Percentiles rank a stretch among this genome's conserved stretches.
Evolutionary conservation across 495 filamentous ascomycete genomes (phyloP).

Genomic region (Hyaloscypha bicolor): DNA sequence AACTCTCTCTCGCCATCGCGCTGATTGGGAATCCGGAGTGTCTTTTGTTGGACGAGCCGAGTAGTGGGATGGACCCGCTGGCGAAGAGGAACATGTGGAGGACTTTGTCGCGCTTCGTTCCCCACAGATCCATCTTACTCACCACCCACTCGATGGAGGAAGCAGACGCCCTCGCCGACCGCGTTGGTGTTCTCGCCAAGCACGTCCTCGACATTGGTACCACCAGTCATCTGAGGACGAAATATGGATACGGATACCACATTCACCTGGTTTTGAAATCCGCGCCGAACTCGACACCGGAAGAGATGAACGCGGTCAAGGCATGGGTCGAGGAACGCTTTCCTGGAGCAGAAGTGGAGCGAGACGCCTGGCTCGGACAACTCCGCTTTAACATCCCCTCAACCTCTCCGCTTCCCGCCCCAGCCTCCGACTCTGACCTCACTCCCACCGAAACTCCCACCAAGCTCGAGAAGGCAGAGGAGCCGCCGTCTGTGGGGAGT

Average conservation of each 20-base stretch:
- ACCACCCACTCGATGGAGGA: constrained; percentile 81
- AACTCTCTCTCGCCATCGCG: constrained; percentile 69
- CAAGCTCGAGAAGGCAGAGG: too few species aligned
- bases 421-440: too few species aligned
- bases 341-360: constrained; percentile 61
- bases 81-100: constrained; percentile 76
- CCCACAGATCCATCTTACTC: constrained; percentile 60
- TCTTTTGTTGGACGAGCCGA: constrained; percentile 69
- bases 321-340: constrained; percentile 61
- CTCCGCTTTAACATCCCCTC: constrained; percentile 71
- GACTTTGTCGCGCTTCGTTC: constrained; percentile 56
- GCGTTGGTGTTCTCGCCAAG: constrained; percentile 68
- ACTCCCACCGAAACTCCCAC: too few species aligned
- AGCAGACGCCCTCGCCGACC: constrained; percentile 67
- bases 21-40: constrained; percentile 72
- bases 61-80: constrained; percentile 66
- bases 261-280: constrained; percentile 69
- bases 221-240: constrained; percentile 54
- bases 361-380: constrained; percentile 76
- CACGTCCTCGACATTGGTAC: constrained; percentile 70
- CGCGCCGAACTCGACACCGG: constrained; percentile 64
- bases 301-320: constrained; percentile 63
- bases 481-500: constrained; percentile 46
- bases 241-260: constrained; percentile 62
- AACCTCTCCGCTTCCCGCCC: constrained; percentile 17